Base-by-base conservation (phyloP, 2,329 filamentous ascomycete species). In the Beauveria sp. region DNA sequence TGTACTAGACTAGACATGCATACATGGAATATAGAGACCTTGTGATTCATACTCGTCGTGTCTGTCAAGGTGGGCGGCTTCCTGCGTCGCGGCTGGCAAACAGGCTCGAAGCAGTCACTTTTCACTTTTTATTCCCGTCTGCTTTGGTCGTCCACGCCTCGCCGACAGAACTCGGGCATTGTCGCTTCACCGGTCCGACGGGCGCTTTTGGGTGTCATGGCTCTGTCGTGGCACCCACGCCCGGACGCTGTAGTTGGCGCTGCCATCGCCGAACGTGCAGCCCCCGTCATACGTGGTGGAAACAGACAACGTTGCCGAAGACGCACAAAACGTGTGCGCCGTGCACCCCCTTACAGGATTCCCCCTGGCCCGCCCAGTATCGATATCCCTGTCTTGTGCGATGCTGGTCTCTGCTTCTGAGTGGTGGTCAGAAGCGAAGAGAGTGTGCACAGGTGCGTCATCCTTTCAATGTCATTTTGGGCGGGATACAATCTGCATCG, bases 241-340 rank as follows among this genome's bases (percentile, higher is more conserved):
- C 40, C 18, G 18, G n/a, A 22, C 22, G 2, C 22, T 24, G 20
- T 38, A 38, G 34, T 38, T 38, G 42, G 24, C 22, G 14, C 42
- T 22, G 16, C 26, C 53, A 58, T 38, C 55, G 55, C 55, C 55
- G 55, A 58, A 58, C 14, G 10, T 51, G 43, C 43, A 57, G 43
- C 40, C 26, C 28, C 40, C 30, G 55, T 58, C 14, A 22, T 38
- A 42, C 55, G 26, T 50, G 22, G 3, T n/a, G 34, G n/a, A 58
- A 42, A 42, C 55, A 30, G 50, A 42, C 55, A 30, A 58, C 45
- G 30, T 58, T 49, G 45, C 55, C 45, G 45, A 58, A 14, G 24
- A n/a, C 3, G 20, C 16, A 49, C 55, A 20, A 24, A 24, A 30
- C 20, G 20, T 20, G 4, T 34, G 3, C 12, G 5, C 18, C n/a